These are phyloP conservation scores for Apiospora saccharicola DNA, from an alignment of 2,329 filamentous ascomycete genomes.

Conservation along the genomic window DNA sequence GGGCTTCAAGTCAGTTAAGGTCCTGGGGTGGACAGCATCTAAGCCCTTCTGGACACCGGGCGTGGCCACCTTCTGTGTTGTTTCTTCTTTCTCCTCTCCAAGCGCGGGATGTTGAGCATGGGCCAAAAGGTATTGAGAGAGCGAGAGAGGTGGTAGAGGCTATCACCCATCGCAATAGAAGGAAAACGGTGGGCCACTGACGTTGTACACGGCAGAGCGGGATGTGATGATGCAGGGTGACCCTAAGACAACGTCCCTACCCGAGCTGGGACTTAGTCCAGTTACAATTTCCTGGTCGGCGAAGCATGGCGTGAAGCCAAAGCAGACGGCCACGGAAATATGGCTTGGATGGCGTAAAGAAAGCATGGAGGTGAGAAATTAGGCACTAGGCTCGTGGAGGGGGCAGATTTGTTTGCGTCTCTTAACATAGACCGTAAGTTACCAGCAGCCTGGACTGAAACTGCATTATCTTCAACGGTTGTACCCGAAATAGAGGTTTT, in stretches of 20 bases:
- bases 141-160: slow-evolving; percentile 13
- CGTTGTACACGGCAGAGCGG: slow-evolving; percentile 19
- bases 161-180: neutral
- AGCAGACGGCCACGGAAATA: neutral
- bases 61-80: slow-evolving; percentile 10
- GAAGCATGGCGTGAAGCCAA: slow-evolving; percentile 16
- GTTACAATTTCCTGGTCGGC: slow-evolving; percentile 19
- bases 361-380: slow-evolving; percentile 18
- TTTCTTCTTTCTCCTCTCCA: slow-evolving; percentile 10
- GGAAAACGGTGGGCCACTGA: slow-evolving; percentile 14
- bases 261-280: slow-evolving; percentile 13
- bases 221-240: slow-evolving; percentile 13
- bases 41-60: slow-evolving; percentile 16
- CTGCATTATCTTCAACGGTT: slow-evolving; percentile 4
- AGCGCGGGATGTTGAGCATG: slow-evolving; percentile 30
- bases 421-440: neutral
- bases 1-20: slow-evolving; percentile 15
- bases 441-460: neutral
- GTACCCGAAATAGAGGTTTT: neutral
- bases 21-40: neutral
- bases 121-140: slow-evolving; percentile 27
- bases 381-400: neutral
- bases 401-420: neutral
- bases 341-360: slow-evolving; percentile 20
- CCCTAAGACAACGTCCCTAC: slow-evolving; percentile 13